Evolutionary conservation across 148 eudicot genomes (phyloP), one percentile per base, ranked within the genome.

Genomic region (Silene latifolia): DNA sequence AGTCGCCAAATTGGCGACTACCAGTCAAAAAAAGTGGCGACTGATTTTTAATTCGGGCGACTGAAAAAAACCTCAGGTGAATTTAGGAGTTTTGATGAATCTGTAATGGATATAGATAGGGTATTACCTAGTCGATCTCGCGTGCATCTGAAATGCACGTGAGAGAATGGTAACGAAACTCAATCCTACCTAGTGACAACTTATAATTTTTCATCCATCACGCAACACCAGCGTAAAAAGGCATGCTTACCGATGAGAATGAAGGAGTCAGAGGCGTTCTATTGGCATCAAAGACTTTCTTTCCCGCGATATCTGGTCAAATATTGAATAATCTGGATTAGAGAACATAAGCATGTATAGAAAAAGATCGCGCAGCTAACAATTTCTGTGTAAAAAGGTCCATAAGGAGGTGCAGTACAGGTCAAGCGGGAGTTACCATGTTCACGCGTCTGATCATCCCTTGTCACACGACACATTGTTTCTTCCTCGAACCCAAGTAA

Each of bases 301-400:
- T 51, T 69, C 32, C 53, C 14, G 51, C 1, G 63, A 70, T 18
- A 51, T 51, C 62, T 70, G 27, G 68, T 69, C 74, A 63, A 67
- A 39, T 12, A 25, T 5, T 9, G 51, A 27, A 63, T 27, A 24
- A 46, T 46, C 8, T 7, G 7, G 51, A 11, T 46, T 46, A 46
- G 51, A 7, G 29, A 27, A 27, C 29, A 27, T 27, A 27, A 2
- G 29, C 29, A 27, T 27, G 29, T 27, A 27, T 27, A 27, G 29
- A 27, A 27, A 27, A 27, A 27, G 29, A 27, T 27, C 29, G 29
- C 29, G 29, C 29, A 27, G 29, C 29, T 27, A 27, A 27, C 29
- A 27, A 27, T 27, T 27, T 27, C 29, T 27, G 29, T 27, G 29
- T 27, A 27, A 27, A 44, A 44, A 44, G 5, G 7, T 7, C 51